These are phyloP conservation scores for Chloris gayana DNA, from an alignment of 176 grass and related monocot species.

Conservation along the genomic window DNA sequence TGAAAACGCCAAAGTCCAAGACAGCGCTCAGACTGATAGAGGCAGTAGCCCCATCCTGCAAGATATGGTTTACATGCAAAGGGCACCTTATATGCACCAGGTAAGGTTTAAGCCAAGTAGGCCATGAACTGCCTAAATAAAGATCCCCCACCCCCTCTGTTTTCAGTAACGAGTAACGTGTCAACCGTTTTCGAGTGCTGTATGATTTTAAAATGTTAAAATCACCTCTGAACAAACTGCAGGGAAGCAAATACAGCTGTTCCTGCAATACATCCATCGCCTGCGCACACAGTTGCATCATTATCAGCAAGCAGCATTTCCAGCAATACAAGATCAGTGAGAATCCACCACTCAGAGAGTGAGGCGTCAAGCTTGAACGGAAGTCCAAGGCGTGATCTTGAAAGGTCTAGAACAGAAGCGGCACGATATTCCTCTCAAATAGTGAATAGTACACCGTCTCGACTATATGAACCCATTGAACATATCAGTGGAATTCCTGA, in stretches of 20 bases:
- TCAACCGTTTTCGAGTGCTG: neutral
- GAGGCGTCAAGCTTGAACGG: conserved; percentile 37
- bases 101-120: conserved; percentile 37
- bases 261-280: conserved; percentile 44
- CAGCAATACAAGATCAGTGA: conserved; percentile 41
- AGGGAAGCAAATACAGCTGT: conserved; percentile 56
- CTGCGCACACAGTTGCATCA: conserved; percentile 33
- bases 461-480: conserved; percentile 18
- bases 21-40: conserved; percentile 48
- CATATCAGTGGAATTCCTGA: neutral
- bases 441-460: conserved; percentile 8
- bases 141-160: too few species aligned
- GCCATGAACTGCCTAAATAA: neutral
- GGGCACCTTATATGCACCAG: conserved; percentile 56
- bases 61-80: conserved; percentile 79
- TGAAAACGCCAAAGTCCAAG: conserved; percentile 57
- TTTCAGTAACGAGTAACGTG: neutral
- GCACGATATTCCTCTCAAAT: conserved; percentile 11
- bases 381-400: conserved; percentile 30
- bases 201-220: neutral
- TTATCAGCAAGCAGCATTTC: conserved; percentile 43
- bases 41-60: conserved; percentile 52
- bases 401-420: conserved; percentile 40
- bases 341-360: conserved; percentile 14
- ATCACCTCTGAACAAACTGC: conserved; percentile 28